Evolutionary conservation across 495 filamentous ascomycete species (phyloP).

Genomic region (Xylaria acuta): DNA sequence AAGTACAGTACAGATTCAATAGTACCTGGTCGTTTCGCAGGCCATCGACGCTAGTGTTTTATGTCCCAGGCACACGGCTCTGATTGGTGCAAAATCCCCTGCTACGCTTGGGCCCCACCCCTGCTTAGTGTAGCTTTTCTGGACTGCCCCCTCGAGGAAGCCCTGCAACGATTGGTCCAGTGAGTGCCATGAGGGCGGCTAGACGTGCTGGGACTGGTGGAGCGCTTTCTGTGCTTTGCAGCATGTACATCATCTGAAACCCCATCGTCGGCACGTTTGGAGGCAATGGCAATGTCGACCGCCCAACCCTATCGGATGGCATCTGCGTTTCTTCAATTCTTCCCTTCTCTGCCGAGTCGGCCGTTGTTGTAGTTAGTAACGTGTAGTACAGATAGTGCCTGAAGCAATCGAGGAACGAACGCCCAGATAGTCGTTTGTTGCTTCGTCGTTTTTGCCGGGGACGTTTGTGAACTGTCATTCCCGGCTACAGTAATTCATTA

Average conservation of each 20-base stretch:
- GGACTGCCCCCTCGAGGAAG: not conserved
- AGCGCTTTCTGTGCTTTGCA: conserved; percentile 11
- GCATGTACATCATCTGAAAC: conserved; percentile 22
- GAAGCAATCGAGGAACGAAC: conserved; percentile 1
- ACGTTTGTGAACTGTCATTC: not conserved
- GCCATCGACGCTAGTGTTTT: conserved; percentile 20
- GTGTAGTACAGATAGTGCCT: not conserved
- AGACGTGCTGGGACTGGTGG: not conserved
- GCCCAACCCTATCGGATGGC: not conserved
- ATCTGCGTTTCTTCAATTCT: not conserved
- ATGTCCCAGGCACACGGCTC: not conserved
- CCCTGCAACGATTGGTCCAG: not conserved
- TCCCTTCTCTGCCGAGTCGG: not conserved
- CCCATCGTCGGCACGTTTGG: conserved; percentile 10
- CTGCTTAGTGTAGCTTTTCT: not conserved
- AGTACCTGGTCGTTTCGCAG: conserved; percentile 7
- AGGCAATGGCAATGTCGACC: not conserved
- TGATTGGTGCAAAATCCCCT: conserved; percentile 17
- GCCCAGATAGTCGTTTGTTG: not conserved
- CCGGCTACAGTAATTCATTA: conserved; percentile 18
- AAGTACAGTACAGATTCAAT: too few relatives aligned
- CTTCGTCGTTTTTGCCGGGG: not conserved
- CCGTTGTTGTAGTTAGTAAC: not conserved
- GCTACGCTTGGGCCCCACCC: not conserved
- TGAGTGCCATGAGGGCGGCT: not conserved